phyloP scores from a whole-genome alignment of 2,329 filamentous ascomycete genomes.

The Cladosporium austrohemisphaericum region DNA sequence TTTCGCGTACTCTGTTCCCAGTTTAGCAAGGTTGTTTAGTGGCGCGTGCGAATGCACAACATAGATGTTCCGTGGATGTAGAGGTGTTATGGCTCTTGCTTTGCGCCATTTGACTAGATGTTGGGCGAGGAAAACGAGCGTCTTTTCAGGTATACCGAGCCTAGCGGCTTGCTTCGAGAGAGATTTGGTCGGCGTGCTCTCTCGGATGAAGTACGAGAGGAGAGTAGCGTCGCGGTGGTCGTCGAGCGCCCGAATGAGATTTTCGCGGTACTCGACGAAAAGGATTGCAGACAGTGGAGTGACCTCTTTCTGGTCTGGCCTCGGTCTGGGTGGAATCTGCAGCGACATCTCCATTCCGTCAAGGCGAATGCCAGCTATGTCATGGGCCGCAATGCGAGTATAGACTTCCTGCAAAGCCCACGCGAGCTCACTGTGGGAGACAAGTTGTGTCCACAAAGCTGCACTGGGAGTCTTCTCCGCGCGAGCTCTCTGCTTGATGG shows the following conservation, averaged over 20 bases:
- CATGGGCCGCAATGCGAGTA: slow-evolving; percentile 19
- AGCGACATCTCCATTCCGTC: slow-evolving; percentile 65
- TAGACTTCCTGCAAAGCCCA: slow-evolving; percentile 31
- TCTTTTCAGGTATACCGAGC: slow-evolving; percentile 69
- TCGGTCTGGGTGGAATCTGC: slow-evolving; percentile 54
- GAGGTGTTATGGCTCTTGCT: slow-evolving; percentile 83
- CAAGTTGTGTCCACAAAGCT: slow-evolving; percentile 21
- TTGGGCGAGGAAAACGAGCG: slow-evolving; percentile 82
- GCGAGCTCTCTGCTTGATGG: slow-evolving; percentile 75
- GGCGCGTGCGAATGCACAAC: slow-evolving; percentile 89
- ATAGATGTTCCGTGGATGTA: slow-evolving; percentile 86
- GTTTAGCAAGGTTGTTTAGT: slow-evolving; percentile 64
- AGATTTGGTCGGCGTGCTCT: slow-evolving; percentile 58
- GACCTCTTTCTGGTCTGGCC: slow-evolving; percentile 39
- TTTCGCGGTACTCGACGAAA: slow-evolving; percentile 76
- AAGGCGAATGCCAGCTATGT: slow-evolving; percentile 49
- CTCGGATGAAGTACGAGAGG: slow-evolving; percentile 68
- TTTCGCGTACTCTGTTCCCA: slow-evolving; percentile 67
- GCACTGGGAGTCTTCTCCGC: slow-evolving; percentile 35
- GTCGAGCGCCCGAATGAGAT: slow-evolving; percentile 67
- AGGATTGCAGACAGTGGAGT: slow-evolving; percentile 78
- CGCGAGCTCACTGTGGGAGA: slow-evolving; percentile 28
- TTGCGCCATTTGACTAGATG: slow-evolving; percentile 96
- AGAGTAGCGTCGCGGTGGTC: slow-evolving; percentile 63
- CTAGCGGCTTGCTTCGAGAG: slow-evolving; percentile 69